Base-by-base conservation (phyloP, 1,139 yeast species). In the Lodderomyces orthopsilosis region DNA sequence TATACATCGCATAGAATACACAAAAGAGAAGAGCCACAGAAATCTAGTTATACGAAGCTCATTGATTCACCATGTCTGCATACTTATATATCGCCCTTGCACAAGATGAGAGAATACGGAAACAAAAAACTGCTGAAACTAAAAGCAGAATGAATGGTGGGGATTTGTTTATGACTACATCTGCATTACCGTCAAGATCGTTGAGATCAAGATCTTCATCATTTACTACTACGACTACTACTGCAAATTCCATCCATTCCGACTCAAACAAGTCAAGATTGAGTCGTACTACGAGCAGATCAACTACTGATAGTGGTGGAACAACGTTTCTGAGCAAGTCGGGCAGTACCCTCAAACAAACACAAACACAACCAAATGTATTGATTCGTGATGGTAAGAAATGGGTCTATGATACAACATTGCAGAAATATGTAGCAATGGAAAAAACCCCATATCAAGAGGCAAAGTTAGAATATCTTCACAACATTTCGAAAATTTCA, bases 331-430 rank as follows among this genome's bases (percentile, higher is more conserved):
- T 2, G 15, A 6, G 3, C 19, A 15, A 13, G n/a, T 17, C 5
- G 12, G n/a, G 9, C 3, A 28, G 18, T 13, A 14, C 18, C 4
- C 3, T 28, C 10, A 24, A 24, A 17, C 17, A 5, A 28, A 14
- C 7, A 10, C 32, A 4, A 13, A 4, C 32, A 30, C 34, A 6
- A 30, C 34, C 34, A 5, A 19, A 15, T 30, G 19, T 30, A 7
- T 4, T 38, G 28, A n/a, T 28, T 13, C 30, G 30, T 18, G 32
- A 38, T 28, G 41, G 35, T 13, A 38, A 38, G 26, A 27, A 30
- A 15, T 38, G 41, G 41, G 35, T 18, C 3, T 38, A 19, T 21
- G 41, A 38, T 15, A 6, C n/a, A 12, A 10, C 14, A 10, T 17
- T 38, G 13, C 14, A 38, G 10, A 28, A 15, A 30, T 38, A 38